These are phyloP conservation scores for Heliosperma pusillum DNA, from an alignment of 148 eudicot genomes.

Conservation along the genomic window DNA sequence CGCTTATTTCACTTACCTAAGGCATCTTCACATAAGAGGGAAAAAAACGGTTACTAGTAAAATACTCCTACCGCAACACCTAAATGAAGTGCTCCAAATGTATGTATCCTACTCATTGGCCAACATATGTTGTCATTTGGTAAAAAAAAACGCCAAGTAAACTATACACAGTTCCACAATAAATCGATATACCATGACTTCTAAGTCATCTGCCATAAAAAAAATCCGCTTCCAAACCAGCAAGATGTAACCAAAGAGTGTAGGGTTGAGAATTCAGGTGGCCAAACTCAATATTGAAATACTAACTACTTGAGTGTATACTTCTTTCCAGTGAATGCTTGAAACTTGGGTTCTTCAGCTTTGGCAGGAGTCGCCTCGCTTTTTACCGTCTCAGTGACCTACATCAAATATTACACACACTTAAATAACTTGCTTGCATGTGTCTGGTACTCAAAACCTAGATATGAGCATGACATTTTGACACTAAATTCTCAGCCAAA, in stretches of 20 bases:
- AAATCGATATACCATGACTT: conserved; percentile 14
- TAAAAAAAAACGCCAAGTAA: not conserved
- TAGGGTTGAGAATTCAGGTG: conserved; percentile 5
- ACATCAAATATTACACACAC: not conserved
- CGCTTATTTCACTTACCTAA: not conserved
- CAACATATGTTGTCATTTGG: not conserved
- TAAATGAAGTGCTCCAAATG: not conserved
- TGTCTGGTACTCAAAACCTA: not conserved
- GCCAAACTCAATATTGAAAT: conserved; percentile 2
- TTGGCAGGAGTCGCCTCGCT: conserved; percentile 22
- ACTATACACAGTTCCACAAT: not conserved
- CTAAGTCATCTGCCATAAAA: conserved; percentile 4
- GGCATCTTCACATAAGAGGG: not conserved
- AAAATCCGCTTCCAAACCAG: not conserved
- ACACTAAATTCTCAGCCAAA: too few relatives aligned
- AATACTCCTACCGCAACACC: not conserved
- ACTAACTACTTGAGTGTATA: conserved; percentile 28
- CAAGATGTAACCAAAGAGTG: not conserved
- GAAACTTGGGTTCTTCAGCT: conserved; percentile 33
- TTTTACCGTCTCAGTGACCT: conserved; percentile 22
- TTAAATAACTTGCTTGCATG: not conserved
- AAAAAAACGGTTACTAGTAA: too few relatives aligned
- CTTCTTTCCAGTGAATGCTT: conserved; percentile 40
- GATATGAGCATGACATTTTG: not conserved
- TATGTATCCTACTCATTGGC: not conserved